These are phyloP conservation scores for Chlamydomonas applanata DNA, from an alignment of 139 green algal species.

Conservation along the genomic window DNA sequence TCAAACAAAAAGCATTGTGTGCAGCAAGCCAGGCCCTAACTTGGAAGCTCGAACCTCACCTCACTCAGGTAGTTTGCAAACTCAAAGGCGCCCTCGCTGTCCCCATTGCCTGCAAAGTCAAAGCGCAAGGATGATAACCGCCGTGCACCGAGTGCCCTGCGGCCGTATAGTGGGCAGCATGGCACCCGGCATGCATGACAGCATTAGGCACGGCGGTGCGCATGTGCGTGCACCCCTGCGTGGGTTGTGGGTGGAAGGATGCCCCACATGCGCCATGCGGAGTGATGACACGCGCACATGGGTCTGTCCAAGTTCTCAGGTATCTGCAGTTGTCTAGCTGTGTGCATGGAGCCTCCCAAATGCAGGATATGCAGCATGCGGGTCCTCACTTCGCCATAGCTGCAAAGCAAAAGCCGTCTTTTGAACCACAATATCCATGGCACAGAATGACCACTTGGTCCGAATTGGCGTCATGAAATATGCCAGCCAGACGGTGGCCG, in stretches of 20 bases:
- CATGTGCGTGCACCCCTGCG: too few relatives aligned
- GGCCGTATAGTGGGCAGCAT: too few relatives aligned
- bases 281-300: too few relatives aligned
- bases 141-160: slow-evolving; percentile 1
- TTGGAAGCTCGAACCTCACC: slow-evolving; percentile 18
- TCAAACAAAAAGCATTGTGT: not conserved
- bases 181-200: too few relatives aligned
- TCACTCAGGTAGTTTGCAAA: slow-evolving; percentile 61
- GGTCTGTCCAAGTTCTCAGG: too few relatives aligned
- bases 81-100: slow-evolving; percentile 50
- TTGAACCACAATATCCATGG: slow-evolving; percentile 21
- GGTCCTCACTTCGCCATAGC: too few relatives aligned
- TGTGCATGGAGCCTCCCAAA: too few relatives aligned
- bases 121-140: slow-evolving; percentile 25
- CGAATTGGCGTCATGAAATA: slow-evolving; percentile 7
- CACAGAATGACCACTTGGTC: slow-evolving; percentile 28
- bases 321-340: too few relatives aligned
- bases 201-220: too few relatives aligned
- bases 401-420: slow-evolving; percentile 15
- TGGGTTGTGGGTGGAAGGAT: too few relatives aligned
- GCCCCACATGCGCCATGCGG: too few relatives aligned
- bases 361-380: too few relatives aligned
- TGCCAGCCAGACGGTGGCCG: not conserved
- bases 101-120: slow-evolving; percentile 42
- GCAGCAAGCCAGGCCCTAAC: not conserved